Conservation (phyloP, 2,329 filamentous ascomycete species). For the Ascochyta koolunga region DNA sequence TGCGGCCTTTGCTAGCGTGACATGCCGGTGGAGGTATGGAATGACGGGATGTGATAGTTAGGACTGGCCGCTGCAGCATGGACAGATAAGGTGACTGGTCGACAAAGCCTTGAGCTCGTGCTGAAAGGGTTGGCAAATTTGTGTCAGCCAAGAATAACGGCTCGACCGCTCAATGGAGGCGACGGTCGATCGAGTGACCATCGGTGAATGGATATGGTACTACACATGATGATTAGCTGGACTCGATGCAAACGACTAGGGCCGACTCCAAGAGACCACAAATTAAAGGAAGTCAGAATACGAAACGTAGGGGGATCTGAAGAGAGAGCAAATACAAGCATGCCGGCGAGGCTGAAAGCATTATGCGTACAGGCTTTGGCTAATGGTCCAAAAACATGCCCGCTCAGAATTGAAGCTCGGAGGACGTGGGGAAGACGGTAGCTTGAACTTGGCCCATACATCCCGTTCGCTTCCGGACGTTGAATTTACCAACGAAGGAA, state of each 20-base stretch:
- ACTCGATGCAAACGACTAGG: conserved; percentile 31
- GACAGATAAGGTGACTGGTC: conserved; percentile 58
- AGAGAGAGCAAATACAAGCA: conserved; percentile 21
- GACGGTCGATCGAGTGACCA: conserved; percentile 30
- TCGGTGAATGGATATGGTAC: conserved; percentile 37
- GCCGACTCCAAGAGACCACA: conserved; percentile 25
- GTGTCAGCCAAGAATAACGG: conserved; percentile 41
- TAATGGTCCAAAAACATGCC: conserved; percentile 35
- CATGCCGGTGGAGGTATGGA: conserved; percentile 42
- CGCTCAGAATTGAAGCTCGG: conserved; percentile 24
- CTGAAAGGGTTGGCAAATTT: conserved; percentile 35
- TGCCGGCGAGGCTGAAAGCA: conserved; percentile 25
- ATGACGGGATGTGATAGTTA: conserved; percentile 45
- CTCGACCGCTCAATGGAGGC: conserved; percentile 32
- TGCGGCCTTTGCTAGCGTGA: conserved; percentile 44
- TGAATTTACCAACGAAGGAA: conserved; percentile 24
- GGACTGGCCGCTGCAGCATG: conserved; percentile 48
- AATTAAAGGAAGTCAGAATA: conserved; percentile 1
- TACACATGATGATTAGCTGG: conserved; percentile 48
- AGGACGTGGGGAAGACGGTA: conserved; percentile 20
- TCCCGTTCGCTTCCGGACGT: conserved; percentile 26
- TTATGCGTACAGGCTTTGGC: conserved; percentile 24
- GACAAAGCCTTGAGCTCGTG: conserved; percentile 42
- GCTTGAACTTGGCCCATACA: conserved; percentile 27
- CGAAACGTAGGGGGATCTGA: conserved; percentile 23